Evolutionary conservation across 768 basidiomycete genomes (phyloP).

Genomic region (Fistulinella prunicolor): DNA sequence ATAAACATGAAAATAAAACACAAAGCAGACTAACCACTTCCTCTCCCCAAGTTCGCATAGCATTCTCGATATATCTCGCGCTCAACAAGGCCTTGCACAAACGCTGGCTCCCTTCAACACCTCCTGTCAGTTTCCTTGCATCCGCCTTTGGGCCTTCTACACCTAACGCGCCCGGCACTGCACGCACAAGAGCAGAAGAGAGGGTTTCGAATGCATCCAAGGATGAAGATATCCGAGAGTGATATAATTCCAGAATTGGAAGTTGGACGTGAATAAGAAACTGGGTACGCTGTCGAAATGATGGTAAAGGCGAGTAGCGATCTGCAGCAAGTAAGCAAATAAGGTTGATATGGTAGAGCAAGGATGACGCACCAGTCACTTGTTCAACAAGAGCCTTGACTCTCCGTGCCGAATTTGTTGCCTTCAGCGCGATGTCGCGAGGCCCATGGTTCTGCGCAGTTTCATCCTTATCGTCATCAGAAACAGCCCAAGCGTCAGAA

Average conservation of each 20-base stretch:
- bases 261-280: slow-evolving; percentile 87
- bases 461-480: slow-evolving; percentile 57
- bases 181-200: slow-evolving; percentile 82
- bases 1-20: background rate
- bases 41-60: slow-evolving; percentile 84
- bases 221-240: slow-evolving; percentile 73
- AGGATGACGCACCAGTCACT: slow-evolving; percentile 65
- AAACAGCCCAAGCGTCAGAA: slow-evolving; percentile 82
- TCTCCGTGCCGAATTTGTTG: slow-evolving; percentile 82
- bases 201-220: slow-evolving; percentile 93
- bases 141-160: slow-evolving; percentile 46
- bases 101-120: slow-evolving; percentile 78
- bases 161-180: slow-evolving; percentile 87
- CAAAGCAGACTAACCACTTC: slow-evolving; percentile 60
- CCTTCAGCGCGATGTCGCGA: slow-evolving; percentile 44
- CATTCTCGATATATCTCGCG: slow-evolving; percentile 64
- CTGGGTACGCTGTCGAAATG: slow-evolving; percentile 68
- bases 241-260: slow-evolving; percentile 77
- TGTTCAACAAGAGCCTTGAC: slow-evolving; percentile 87
- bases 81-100: slow-evolving; percentile 86
- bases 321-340: slow-evolving; percentile 43
- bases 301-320: slow-evolving; percentile 87
- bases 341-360: background rate
- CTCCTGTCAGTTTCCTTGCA: slow-evolving; percentile 67
- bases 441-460: slow-evolving; percentile 28